Evolutionary conservation across 441 rosid genomes (phyloP).

Genomic region (Populus hybrid): DNA sequence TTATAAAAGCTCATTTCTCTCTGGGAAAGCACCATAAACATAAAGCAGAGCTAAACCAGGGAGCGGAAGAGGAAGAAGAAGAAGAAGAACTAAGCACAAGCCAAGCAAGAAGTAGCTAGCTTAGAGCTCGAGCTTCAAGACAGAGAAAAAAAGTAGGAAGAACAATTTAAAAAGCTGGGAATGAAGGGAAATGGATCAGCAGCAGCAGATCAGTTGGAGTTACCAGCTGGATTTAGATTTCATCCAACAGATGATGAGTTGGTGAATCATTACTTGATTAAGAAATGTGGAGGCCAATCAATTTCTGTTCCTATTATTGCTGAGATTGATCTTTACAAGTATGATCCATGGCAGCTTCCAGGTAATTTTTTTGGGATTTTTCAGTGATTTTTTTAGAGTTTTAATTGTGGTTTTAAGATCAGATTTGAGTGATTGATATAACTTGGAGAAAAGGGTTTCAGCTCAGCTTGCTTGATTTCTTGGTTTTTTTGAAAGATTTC

Average conservation of each 20-base stretch:
- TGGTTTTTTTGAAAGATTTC: not conserved
- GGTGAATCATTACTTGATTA: slow-evolving; percentile 71
- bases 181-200: slow-evolving; percentile 32
- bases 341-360: slow-evolving; percentile 94
- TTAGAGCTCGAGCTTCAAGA: not conserved
- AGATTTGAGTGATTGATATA: not conserved
- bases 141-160: not conserved
- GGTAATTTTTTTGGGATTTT: slow-evolving; percentile 34
- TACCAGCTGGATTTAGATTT: slow-evolving; percentile 91
- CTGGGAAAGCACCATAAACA: not conserved
- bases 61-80: not conserved
- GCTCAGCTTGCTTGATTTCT: not conserved
- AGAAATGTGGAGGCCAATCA: slow-evolving; percentile 59
- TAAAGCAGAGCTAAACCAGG: no score
- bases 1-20: slow-evolving; percentile 26
- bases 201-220: slow-evolving; percentile 30
- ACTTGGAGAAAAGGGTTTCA: not conserved
- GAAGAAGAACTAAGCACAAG: no score
- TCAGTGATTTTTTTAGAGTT: not conserved
- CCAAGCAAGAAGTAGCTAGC: not conserved
- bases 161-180: not conserved
- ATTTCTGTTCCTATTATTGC: slow-evolving; percentile 79
- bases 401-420: not conserved
- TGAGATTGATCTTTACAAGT: slow-evolving; percentile 87
- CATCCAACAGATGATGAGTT: slow-evolving; percentile 94